Evolutionary conservation across 2,329 filamentous ascomycete species (phyloP), one percentile per base, ranked within the genome.

Genomic region (Botryotinia narcissicola): DNA sequence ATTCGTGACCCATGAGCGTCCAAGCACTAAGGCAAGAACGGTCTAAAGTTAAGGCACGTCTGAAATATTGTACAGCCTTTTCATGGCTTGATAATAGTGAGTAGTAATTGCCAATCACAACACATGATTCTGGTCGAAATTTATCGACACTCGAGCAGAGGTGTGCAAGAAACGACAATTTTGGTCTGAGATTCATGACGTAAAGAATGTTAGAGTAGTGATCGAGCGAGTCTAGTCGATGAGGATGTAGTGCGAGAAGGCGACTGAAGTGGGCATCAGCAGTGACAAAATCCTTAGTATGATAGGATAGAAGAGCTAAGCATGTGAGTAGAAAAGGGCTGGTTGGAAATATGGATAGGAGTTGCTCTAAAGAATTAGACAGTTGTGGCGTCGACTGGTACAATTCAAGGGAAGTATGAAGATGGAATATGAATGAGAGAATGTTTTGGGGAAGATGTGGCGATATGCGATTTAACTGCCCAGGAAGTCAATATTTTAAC

Each of bases 1-100:
- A 99, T 82, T 99, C 96, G 82, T 99, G 96, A 1, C 96, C 96
- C 95, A 99, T 98, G 1, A 99, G 86, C 0, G 96, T 99, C 96
- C 96, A 99, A 2, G 96, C 96, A 0, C 94, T 97, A 25, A 98
- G 87, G 81, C 96, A 99, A 40, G 91, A 92, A 16, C 95, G 91
- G 81, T 99, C 96, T 0, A 99, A 86, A 0, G 94, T 97, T 32
- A 99, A 84, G 0, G 96, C 96, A 35, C 96, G 91, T 5, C 96
- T 92, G 85, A 99, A 99, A 83, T 98, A 98, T 84, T 98, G 94
- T 71, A 99, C 95, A 0, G 96, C 95, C 81, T 99, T 99, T 82
- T 99, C 96, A 81, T 99, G 96, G 81, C 97, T 92, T 0, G 95
- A 97, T 75, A 97, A 90, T 1, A 98, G 85, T 0, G 94, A 97